Conservation (phyloP, 768 basidiomycete genomes). For the Tulasnella calospora region DNA sequence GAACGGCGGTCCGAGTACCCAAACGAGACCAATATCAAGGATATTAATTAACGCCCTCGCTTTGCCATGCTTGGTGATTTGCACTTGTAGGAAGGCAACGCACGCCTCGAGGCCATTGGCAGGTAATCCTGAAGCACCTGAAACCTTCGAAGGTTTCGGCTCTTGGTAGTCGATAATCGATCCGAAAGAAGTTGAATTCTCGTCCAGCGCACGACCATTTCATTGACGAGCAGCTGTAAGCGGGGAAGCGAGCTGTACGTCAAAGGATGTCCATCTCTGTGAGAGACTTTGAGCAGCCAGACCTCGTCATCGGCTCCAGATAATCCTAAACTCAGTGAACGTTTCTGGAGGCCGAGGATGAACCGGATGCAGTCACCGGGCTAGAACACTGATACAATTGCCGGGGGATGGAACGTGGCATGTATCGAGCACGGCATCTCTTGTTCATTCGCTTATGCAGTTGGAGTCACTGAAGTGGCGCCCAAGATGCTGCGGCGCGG, state of each 20-base stretch:
- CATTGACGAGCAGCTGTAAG: neutral
- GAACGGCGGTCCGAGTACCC: neutral
- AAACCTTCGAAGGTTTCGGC: neutral
- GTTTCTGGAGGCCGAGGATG: neutral
- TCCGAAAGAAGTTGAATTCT: neutral
- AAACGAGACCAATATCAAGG: too few relatives aligned
- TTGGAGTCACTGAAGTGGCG: slow-evolving; percentile 1
- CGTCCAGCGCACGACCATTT: neutral
- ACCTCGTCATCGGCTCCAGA: neutral
- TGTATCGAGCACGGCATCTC: neutral
- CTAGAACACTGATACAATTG: neutral
- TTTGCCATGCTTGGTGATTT: neutral
- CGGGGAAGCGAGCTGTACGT: neutral
- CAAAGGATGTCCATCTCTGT: slow-evolving; percentile 1
- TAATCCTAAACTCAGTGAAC: neutral
- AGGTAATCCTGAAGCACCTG: neutral
- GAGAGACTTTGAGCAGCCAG: neutral
- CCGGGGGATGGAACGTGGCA: neutral
- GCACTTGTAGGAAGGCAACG: neutral
- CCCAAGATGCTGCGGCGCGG: neutral
- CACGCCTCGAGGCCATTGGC: neutral
- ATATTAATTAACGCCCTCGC: too few relatives aligned
- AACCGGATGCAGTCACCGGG: neutral
- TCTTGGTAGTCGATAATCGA: neutral
- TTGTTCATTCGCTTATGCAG: neutral